Conservation (phyloP, 352 stramenopile genomes). For the Globisporangium parvum region DNA sequence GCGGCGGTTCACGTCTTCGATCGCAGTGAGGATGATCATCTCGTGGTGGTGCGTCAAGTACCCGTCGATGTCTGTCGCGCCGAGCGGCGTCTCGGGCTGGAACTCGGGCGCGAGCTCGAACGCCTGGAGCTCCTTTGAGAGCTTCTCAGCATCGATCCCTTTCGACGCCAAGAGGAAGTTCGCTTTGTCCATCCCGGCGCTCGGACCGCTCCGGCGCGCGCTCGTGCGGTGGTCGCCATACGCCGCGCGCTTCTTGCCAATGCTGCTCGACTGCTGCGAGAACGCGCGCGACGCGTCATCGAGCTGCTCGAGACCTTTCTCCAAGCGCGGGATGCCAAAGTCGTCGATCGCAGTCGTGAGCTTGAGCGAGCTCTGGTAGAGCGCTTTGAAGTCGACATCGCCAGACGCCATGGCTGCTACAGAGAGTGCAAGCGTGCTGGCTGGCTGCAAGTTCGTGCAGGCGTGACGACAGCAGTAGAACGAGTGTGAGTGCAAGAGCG, state of each 20-base stretch:
- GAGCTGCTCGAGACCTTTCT: conserved; percentile 79
- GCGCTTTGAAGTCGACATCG: conserved; percentile 77
- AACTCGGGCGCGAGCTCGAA: conserved; percentile 76
- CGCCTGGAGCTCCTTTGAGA: conserved; percentile 73
- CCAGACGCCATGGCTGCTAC: conserved; percentile 13
- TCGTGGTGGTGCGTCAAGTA: conserved; percentile 89
- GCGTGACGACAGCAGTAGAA: too few relatives aligned
- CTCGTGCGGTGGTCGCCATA: conserved; percentile 7
- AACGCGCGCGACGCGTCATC: conserved; percentile 58
- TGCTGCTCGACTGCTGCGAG: conserved; percentile 32
- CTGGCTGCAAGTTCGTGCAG: too few relatives aligned
- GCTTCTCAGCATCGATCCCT: conserved; percentile 84
- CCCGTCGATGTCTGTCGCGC: conserved; percentile 80
- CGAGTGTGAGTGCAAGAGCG: too few relatives aligned
- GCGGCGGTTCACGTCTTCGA: conserved; percentile 80
- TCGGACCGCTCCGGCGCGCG: conserved; percentile 11
- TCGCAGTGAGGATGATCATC: conserved; percentile 88
- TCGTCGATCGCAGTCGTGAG: conserved; percentile 76
- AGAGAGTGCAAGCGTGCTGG: not conserved
- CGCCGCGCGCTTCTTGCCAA: conserved; percentile 47
- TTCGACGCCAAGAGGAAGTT: conserved; percentile 83
- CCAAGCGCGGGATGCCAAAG: conserved; percentile 62
- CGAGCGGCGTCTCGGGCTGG: conserved; percentile 75
- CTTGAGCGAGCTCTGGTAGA: conserved; percentile 86
- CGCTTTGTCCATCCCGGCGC: conserved; percentile 50